Base-by-base conservation (phyloP, 345 rosid genomes). In the Populus simonii region DNA sequence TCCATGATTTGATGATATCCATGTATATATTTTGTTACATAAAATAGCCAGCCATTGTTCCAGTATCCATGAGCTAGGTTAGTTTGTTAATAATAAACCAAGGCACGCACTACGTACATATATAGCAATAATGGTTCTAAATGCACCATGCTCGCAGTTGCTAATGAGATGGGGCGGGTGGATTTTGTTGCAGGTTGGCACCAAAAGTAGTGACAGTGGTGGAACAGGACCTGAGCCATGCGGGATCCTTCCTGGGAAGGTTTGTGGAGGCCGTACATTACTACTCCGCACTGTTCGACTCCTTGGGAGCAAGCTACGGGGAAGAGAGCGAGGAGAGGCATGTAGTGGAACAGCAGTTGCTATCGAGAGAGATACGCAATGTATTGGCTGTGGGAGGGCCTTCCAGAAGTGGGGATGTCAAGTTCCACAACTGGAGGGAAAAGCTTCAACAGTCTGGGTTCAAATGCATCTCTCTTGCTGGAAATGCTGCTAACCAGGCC, bases 291-390 rank as follows among this genome's bases (percentile, higher is more conserved):
- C 74, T 96, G 66, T 96, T 96, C 31, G 99, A 96, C 68, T 96
- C 99, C 0, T 80, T 96, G 0, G 99, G 99, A 25, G 98, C 99
- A 1, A 92, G 98, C 85, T 91, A 92, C 39, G 97, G 97, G 0
- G 99, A 96, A 79, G 99, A 96, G 88, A 93, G 98, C 76, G 98
- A 96, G 83, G 97, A 96, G 88, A 86, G 99, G 72, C 98, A 96
- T 27, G 96, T 90, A 7, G 99, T 96, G 72, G 99, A 96, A 84
- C 99, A 96, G 80, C 99, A 93, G 87, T 86, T 96, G 63, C 84
- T 96, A 7, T 96, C 99, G 1, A 88, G 90, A 68, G 99, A 96
- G 85, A 96, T 96, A 61, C 80, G 97, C 12, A 96, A 93, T 25
- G 96, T 93, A 22, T 84, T 96, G 5, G 97, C 99, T 0, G 91